Percentiles rank a stretch among this genome's conserved stretches.
Evolutionary conservation across 768 basidiomycete genomes (phyloP).

Genomic region (Tricholomella constricta): DNA sequence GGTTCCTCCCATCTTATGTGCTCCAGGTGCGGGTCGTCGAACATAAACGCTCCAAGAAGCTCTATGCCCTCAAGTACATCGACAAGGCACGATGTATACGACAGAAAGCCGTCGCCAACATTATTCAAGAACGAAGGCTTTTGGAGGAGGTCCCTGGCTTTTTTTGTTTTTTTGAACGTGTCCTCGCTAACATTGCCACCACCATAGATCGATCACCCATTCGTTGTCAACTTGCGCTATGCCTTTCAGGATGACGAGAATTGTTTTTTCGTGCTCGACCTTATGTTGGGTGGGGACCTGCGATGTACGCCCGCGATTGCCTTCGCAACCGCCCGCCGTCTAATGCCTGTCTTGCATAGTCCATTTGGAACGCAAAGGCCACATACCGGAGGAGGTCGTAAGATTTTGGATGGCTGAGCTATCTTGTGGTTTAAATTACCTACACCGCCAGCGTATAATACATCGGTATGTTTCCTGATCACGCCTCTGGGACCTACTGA

Average conservation of each 20-base stretch:
- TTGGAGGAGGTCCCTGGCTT: constrained; percentile 76
- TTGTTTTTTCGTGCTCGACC: constrained; percentile 96
- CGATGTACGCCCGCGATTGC: constrained; percentile 62
- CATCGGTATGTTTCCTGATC: constrained; percentile 70
- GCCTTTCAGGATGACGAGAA: constrained; percentile 98
- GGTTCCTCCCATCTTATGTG: constrained; percentile 7
- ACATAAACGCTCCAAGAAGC: constrained; percentile 88
- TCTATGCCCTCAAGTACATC: constrained; percentile 97
- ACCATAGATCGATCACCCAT: constrained; percentile 81
- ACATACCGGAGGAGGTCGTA: constrained; percentile 70
- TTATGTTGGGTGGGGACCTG: constrained; percentile 95
- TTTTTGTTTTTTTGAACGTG: neutral
- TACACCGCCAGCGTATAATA: constrained; percentile 90
- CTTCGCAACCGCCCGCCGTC: constrained; percentile 3
- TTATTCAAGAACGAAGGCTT: constrained; percentile 90
- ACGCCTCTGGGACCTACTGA: constrained; percentile 9
- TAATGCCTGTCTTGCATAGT: constrained; percentile 46
- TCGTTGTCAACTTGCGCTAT: constrained; percentile 87
- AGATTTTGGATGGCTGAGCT: constrained; percentile 92
- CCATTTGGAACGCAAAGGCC: constrained; percentile 74
- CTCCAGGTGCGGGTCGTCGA: constrained; percentile 92
- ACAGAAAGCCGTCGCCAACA: constrained; percentile 89
- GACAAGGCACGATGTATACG: constrained; percentile 92
- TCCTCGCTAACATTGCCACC: constrained; percentile 5
- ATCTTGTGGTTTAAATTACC: constrained; percentile 79